Base-by-base conservation (phyloP, 176 grass and related monocot species). In the Oryza brachyantha region DNA sequence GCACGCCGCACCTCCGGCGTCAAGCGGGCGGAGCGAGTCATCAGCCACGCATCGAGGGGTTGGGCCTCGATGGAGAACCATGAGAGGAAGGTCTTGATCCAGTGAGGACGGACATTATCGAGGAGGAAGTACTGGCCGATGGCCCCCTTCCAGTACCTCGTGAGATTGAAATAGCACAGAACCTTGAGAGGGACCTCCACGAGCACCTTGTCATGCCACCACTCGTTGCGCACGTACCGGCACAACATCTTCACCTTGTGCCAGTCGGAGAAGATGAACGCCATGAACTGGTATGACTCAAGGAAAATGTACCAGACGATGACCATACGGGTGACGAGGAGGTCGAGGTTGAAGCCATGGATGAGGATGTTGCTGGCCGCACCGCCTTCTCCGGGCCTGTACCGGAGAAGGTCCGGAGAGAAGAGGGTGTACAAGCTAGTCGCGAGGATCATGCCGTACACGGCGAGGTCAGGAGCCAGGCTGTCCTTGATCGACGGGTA, bases 241-340 rank as follows among this genome's bases (percentile, higher is more conserved):
- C 77, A 79, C 64, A 79, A 0, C 77, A 68, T 68, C 64, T 79
- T 79, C 31, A 79, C 77, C 31, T 79, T 79, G 43, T 79, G 63
- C 63, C 76, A 79, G 7, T 79, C 63, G 3, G 76, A 79, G 63
- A 79, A 68, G 63, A 79, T 21, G 29, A 68, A 57, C 0, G 76
- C 16, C 19, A 79, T 3, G 45, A 79, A 79, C 29, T 79, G 76
- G 64, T 79, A 79, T 1, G 63, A 39, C 76, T 79, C 76, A 0
- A 79, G 8, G 3, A 79, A 37, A 13, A 79, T 79, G 43, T 79
- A 79, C 63, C 41, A 55, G 0, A 57, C 1, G 2, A 79, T 68
- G 45, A 79, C 43, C 29, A 79, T 5, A 13, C 62, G 63, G 9
- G 76, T 68, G 31, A 79, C 3, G 0, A 68, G 31, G 37, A 67